Base-by-base conservation (phyloP, 306 rosid species). In the Ziziphus jujuba region DNA sequence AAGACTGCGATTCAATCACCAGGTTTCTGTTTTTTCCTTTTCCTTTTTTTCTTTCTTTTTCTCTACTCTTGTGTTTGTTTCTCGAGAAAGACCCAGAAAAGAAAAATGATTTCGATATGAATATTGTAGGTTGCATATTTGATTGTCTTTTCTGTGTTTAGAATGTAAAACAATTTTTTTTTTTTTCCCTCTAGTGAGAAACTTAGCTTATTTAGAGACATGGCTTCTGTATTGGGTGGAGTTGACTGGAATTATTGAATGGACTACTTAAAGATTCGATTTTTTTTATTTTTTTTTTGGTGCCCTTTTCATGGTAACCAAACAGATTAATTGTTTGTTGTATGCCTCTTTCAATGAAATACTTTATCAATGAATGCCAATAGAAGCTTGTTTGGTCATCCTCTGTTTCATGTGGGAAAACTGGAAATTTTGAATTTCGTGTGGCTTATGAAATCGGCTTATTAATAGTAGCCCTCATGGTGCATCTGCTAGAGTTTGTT, bases 1-100 rank as follows among this genome's bases (percentile, higher is more conserved):
- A 66, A 5, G 64, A 89, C 0, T 95, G 72, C 74, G 51, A 81
- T 67, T 73, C 87, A 17, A 66, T 92, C 55, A 76, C 83, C 75
- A 84, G 95, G 95, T 90, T 62, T 56, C 14, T 19, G 14, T 25
- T 36, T 14, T 56, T 17, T 34, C 36, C 16, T 10, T 10, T 38
- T 47, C 51, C 16, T 25, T 35, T 54, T 28, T 21, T 69, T 34
- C 48, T 59, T 66, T 38, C n/a, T 57, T 51, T 44, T 56, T 56
- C 33, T 38, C 0, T 63, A 23, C 57, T 16, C 28, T 15, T 44
- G 34, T 59, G 9, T 69, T 43, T 21, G 58, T 56, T 7, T 69
- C 48, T 10, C 22, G 13, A 12, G 24, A 68, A 19, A 58, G 2
- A 58, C 66, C 73, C 47, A 44, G 56, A n/a, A 43, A 28, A 43